Evolutionary conservation across 2,329 filamentous ascomycete species (phyloP), one percentile per base, ranked within the genome.

Genomic region (Botrytis hyacinthi): DNA sequence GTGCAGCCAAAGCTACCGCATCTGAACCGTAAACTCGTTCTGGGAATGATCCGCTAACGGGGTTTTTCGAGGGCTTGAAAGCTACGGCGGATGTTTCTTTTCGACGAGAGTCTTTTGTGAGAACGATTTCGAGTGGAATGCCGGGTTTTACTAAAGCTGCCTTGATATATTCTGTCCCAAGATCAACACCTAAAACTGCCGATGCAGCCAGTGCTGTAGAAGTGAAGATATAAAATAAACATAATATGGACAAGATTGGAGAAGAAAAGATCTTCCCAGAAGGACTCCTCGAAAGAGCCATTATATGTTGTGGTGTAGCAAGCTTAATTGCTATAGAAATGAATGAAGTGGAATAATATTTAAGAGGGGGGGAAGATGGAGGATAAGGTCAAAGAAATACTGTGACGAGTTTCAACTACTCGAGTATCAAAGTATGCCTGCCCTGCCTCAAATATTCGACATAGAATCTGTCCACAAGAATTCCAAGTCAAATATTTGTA

Each of bases 131-230:
- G 81, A 99, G 93, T 18, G 96, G 96, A 70, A 97, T 95, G 75
- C 96, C 96, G 3, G 96, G 96, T 85, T 98, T 98, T 75, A 99
- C 95, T 60, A 99, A 89, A 22, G 93, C 91, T 42, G 95, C 95
- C 86, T 98, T 99, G 85, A 99, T 93, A 84, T 97, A 98, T 82
- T 97, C 94, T 73, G 96, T 98, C 78, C 96, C 96, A 72, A 99
- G 87, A 83, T 99, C 96, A 79, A 99, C 89, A 76, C 96, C 96
- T 35, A 99, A 86, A 29, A 98, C 95, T 71, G 94, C 93, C 14
- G 93, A 81, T 74, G 80, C 80, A 77, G 81, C 80, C 77, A 81
- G 76, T 78, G 80, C 79, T 67, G 79, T 80, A 70, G 80, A 81
- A 70, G 75, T 78, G 73, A 81, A 81, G 71, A 81, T 65, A 65